Percentiles rank a stretch among this genome's conserved stretches.
Evolutionary conservation across 2,329 filamentous ascomycete species (phyloP).

Genomic region (Talaromyces funiculosus): DNA sequence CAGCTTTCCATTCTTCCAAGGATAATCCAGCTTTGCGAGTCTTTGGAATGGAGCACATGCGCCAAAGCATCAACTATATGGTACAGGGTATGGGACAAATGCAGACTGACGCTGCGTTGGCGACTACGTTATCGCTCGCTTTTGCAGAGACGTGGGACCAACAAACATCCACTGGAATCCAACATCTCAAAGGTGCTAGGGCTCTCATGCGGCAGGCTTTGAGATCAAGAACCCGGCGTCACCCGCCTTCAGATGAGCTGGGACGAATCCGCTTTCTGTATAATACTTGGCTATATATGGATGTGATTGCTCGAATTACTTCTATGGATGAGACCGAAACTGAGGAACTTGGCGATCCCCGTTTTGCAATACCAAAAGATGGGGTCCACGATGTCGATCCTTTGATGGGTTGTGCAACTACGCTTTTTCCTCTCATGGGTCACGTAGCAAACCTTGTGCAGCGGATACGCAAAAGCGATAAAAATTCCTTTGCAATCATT

Average conservation of each 20-base stretch:
- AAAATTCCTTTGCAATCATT: slow-evolving; percentile 57
- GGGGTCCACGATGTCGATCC: slow-evolving; percentile 59
- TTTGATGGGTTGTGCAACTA: slow-evolving; percentile 63
- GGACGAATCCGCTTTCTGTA: slow-evolving; percentile 60
- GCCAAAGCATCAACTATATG: slow-evolving; percentile 56
- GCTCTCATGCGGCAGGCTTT: slow-evolving; percentile 58
- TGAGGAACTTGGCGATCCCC: slow-evolving; percentile 36
- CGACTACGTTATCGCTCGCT: slow-evolving; percentile 63
- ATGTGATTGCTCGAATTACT: slow-evolving; percentile 64
- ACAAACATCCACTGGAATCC: slow-evolving; percentile 62
- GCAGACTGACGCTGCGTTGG: slow-evolving; percentile 59
- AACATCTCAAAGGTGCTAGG: slow-evolving; percentile 63
- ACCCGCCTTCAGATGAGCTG: slow-evolving; percentile 43
- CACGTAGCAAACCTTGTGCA: slow-evolving; percentile 61
- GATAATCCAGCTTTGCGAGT: slow-evolving; percentile 53
- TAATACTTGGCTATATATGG: slow-evolving; percentile 69
- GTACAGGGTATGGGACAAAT: slow-evolving; percentile 58
- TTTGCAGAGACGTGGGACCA: slow-evolving; percentile 69
- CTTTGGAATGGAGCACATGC: slow-evolving; percentile 64
- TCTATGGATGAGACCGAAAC: slow-evolving; percentile 56
- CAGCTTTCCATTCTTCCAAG: slow-evolving; percentile 61
- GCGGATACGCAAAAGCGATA: slow-evolving; percentile 50
- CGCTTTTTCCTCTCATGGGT: slow-evolving; percentile 63
- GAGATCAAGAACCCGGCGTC: slow-evolving; percentile 33
- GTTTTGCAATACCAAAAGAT: slow-evolving; percentile 38